phyloP scores from a whole-genome alignment of 2,329 filamentous ascomycete species.

The Aaosphaeria pasadenensis region DNA sequence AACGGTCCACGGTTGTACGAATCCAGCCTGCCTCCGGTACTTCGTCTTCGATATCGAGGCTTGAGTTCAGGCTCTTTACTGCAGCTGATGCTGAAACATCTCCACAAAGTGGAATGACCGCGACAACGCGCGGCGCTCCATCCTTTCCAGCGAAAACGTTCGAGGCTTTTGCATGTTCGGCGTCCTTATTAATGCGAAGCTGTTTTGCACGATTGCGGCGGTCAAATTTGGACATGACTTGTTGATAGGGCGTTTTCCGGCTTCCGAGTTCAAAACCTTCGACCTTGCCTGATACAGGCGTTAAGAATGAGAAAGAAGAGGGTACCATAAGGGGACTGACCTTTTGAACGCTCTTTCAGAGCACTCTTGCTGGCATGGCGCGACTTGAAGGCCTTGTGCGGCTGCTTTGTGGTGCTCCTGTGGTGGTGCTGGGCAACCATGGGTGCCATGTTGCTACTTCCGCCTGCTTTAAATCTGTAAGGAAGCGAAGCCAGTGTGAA shows the following conservation, averaged over 20 bases:
- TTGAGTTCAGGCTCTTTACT: slow-evolving; percentile 69
- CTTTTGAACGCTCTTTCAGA: slow-evolving; percentile 81
- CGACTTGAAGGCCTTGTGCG: slow-evolving; percentile 90
- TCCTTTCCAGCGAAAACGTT: slow-evolving; percentile 83
- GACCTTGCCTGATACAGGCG: slow-evolving; percentile 64
- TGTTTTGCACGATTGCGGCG: slow-evolving; percentile 94
- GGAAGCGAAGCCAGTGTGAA: slow-evolving; percentile 50
- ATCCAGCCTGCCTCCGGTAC: slow-evolving; percentile 57
- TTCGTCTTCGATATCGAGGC: slow-evolving; percentile 73
- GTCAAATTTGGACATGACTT: slow-evolving; percentile 96
- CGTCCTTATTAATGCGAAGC: slow-evolving; percentile 77
- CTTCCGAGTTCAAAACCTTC: slow-evolving; percentile 66
- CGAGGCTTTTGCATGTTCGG: slow-evolving; percentile 74
- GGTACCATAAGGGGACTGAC: slow-evolving; percentile 40
- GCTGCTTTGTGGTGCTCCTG: slow-evolving; percentile 83
- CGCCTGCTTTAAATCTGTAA: slow-evolving; percentile 82
- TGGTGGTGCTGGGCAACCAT: slow-evolving; percentile 72
- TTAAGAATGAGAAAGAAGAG: not conserved
- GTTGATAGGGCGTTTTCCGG: slow-evolving; percentile 88
- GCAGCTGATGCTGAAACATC: slow-evolving; percentile 67
- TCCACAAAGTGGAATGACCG: slow-evolving; percentile 77
- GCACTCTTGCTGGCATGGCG: slow-evolving; percentile 85
- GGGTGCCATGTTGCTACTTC: slow-evolving; percentile 62
- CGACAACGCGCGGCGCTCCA: slow-evolving; percentile 83
- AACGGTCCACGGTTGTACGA: slow-evolving; percentile 75